Evolutionary conservation across 305 asterid genomes (phyloP).

Genomic region (Withania somnifera): DNA sequence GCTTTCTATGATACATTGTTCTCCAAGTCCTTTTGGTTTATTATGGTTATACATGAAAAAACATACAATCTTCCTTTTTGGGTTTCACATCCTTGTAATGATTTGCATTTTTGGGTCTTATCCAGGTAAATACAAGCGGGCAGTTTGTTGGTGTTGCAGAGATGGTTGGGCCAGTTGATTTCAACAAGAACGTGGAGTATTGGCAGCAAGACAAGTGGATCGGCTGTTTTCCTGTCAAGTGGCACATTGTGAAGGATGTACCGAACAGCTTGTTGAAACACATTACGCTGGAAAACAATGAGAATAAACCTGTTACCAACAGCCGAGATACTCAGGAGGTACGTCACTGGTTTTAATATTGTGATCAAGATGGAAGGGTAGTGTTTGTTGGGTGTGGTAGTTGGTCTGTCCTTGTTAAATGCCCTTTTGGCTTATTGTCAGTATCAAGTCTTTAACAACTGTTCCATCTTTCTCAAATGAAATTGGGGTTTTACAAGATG

Average conservation of each 20-base stretch:
- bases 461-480: too few species aligned
- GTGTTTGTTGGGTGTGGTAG: neutral
- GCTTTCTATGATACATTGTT: neutral
- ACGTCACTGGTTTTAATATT: neutral
- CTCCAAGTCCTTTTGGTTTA: neutral
- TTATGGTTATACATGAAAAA: neutral
- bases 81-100: neutral
- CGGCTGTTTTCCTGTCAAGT: constrained; percentile 74
- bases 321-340: constrained; percentile 86
- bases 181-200: constrained; percentile 52
- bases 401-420: neutral
- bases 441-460: neutral
- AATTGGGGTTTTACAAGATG: neutral
- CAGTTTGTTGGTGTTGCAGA: constrained; percentile 80
- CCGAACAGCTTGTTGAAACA: constrained; percentile 60
- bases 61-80: neutral
- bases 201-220: constrained; percentile 92
- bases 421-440: neutral
- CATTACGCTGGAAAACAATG: constrained; percentile 53
- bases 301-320: constrained; percentile 60
- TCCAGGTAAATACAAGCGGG: constrained; percentile 76
- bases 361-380: neutral
- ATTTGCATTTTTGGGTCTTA: neutral
- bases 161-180: constrained; percentile 74
- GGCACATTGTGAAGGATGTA: constrained; percentile 74